Evolutionary conservation across 2,329 filamentous ascomycete species (phyloP), one percentile per base, ranked within the genome.

Genomic region (Phoma sp.): DNA sequence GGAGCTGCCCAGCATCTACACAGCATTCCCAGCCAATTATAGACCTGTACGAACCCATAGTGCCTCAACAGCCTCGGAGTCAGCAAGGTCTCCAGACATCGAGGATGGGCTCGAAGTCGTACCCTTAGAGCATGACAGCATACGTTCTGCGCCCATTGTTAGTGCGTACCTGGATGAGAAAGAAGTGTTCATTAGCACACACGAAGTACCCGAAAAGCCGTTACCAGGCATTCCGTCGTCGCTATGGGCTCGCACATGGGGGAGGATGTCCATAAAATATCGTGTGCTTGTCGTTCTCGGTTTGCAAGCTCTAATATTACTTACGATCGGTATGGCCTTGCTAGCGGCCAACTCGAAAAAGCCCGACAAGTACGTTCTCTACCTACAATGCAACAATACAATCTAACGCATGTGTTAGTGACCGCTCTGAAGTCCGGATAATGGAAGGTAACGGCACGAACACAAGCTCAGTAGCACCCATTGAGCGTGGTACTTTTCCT

Each of bases 81-180:
- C 57, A 54, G 52, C 60, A 36, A 38, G 53, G 2, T 50, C 58
- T 14, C 47, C 57, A 27, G 40, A 58, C 18, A 57, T 70, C 9
- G 64, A 64, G 25, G 63, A 69, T 56, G 70, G 68, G n/a, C 64
- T 71, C 18, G 69, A 73, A 43, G 55, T 69, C 0, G 67, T 72
- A 7, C 70, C 70, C 0, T 51, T 73, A 27, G 70, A 72, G 43
- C 56, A 62, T 24, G 58, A 59, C 23, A 65, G 67, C 23, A 52
- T 52, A 11, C 54, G 55, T 7, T 66, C 62, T n/a, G 63, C 57
- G 8, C 69, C 68, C 11, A 68, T 67, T 35, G 53, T 70, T 7
- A 66, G 65, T 11, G 67, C 65, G 9, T 59, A 60, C 7, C 50
- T 60, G 11, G 60, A 65, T 23, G 69, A 71, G 45, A 71, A 70